Evolutionary conservation across 176 grass and related monocot species (phyloP).

Genomic region (Tillandsia fasciculata): DNA sequence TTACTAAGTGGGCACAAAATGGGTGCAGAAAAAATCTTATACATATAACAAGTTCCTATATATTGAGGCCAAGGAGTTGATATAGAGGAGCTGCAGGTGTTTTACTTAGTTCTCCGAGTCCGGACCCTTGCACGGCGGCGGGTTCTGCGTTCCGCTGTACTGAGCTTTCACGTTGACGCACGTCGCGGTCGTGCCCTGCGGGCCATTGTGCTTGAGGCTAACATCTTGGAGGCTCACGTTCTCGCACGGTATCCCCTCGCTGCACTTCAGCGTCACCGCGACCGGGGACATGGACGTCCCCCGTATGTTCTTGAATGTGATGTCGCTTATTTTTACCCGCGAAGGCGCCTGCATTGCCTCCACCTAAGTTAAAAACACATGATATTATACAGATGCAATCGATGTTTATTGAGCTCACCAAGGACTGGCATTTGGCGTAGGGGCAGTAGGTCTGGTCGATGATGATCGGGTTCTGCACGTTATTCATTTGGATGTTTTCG

Average conservation of each 20-base stretch:
- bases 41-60: too few species aligned
- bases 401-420: slow-evolving; percentile 3
- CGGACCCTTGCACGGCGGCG: slow-evolving; percentile 1
- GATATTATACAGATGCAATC: background rate
- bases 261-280: slow-evolving; percentile 6
- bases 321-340: background rate
- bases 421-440: slow-evolving; percentile 32
- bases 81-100: too few species aligned
- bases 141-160: background rate
- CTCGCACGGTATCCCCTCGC: slow-evolving; percentile 9
- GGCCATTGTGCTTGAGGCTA: background rate
- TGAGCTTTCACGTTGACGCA: slow-evolving; percentile 8
- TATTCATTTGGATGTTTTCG: slow-evolving; percentile 41
- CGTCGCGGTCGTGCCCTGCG: background rate
- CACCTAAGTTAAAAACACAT: background rate
- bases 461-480: slow-evolving; percentile 55
- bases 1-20: too few species aligned
- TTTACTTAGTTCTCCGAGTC: background rate
- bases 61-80: too few species aligned
- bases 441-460: slow-evolving; percentile 79
- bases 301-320: slow-evolving; percentile 9
- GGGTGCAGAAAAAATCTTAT: too few species aligned
- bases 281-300: background rate
- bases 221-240: background rate
- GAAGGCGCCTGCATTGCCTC: background rate